These are phyloP conservation scores for Puccinellia tenuiflora DNA, from an alignment of 176 grass and related monocot species.

Conservation along the genomic window DNA sequence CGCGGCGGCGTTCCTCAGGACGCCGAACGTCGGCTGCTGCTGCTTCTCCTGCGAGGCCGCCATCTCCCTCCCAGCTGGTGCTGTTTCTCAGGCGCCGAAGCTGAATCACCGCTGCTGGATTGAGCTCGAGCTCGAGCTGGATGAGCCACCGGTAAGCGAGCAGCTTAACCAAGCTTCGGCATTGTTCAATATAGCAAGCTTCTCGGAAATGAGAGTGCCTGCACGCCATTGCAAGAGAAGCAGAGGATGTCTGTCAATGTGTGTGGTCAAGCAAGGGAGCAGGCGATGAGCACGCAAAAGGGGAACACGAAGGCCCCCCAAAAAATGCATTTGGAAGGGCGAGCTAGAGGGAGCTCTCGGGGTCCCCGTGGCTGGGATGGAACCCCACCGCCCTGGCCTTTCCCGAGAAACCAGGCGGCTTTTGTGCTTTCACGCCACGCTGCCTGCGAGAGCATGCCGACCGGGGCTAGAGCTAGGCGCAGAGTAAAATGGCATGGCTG, in stretches of 20 bases:
- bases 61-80: constrained; percentile 27
- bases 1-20: constrained; percentile 58
- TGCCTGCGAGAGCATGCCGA: neutral
- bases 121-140: neutral
- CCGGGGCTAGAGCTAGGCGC: constrained; percentile 18
- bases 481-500: neutral
- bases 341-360: neutral
- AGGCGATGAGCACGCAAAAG: neutral
- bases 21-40: constrained; percentile 28
- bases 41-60: constrained; percentile 53
- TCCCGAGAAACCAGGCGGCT: constrained; percentile 55
- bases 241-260: neutral
- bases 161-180: neutral
- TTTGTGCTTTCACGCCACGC: constrained; percentile 42
- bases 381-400: neutral
- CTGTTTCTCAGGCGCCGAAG: constrained; percentile 29
- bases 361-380: constrained; percentile 24
- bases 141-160: neutral
- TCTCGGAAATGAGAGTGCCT: neutral
- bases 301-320: neutral
- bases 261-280: neutral
- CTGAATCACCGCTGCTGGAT: neutral
- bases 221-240: constrained; percentile 23
- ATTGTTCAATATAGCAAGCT: neutral
- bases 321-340: neutral